Evolutionary conservation across 106 monocot species (phyloP), one percentile per base, ranked within the genome.

Genomic region (Allium sativum): DNA sequence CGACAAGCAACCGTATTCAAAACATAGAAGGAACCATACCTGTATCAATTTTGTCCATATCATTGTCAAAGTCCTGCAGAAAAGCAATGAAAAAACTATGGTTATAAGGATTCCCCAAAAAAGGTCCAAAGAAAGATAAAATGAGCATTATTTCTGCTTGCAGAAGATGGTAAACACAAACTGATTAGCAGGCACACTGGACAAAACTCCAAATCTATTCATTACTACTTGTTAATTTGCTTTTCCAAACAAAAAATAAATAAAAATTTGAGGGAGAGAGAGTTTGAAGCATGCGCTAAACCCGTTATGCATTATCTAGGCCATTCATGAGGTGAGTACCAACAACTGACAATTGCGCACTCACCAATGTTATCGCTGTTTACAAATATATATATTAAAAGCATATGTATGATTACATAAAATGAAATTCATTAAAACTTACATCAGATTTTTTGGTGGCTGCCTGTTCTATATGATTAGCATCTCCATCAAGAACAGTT

Each of bases 31-130:
- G 45, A 46, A 47, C 9, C 42, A 2, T 74, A 95, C 94, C 94
- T 84, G 94, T 84, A 73, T 84, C 83, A 68, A 84, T 78, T 41
- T 83, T 84, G 44, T 81, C 77, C 14, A 83, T 77, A 63, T 52
- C 79, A 61, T 84, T 86, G 64, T 84, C 73, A 59, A 86, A 95
- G 59, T 89, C 94, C 94, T 89, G 88, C n/a, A 40, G n/a, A 62
- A 44, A 7, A 59, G 60, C 48, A 69, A 19, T 15, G 15, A 59
- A 19, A 65, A 20, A 42, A 16, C 7, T 20, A 62, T 21, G 53
- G 53, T 62, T 14, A 54, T 52, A 11, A 44, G 12, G 47, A 21
- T 59, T 31, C n/a, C 7, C 4, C 11, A 45, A 64, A 7, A 65
- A 13, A 48, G 22, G 13, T 6, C 48, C 13, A 48, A 16, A 55